These are phyloP conservation scores for Ascochyta koolunga DNA, from an alignment of 2,329 filamentous ascomycete species.

Conservation along the genomic window DNA sequence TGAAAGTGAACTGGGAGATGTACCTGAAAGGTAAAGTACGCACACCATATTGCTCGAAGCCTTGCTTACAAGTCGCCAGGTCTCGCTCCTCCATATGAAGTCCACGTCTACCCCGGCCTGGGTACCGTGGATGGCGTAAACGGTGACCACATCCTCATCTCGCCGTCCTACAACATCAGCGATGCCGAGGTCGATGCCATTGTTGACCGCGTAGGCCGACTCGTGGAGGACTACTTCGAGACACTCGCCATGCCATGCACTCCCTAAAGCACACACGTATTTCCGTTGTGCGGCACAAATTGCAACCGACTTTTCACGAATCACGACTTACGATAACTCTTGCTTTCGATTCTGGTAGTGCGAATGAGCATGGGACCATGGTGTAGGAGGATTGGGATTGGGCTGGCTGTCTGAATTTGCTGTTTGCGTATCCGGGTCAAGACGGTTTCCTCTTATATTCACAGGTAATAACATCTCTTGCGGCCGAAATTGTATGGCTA, in stretches of 20 bases:
- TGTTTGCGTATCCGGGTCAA: background rate
- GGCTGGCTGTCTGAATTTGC: constrained; percentile 14
- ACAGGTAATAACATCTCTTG: too few relatives aligned
- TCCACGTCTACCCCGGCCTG: constrained; percentile 68
- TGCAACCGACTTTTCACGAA: background rate
- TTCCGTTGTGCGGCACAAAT: background rate
- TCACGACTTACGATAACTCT: background rate
- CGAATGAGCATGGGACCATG: background rate
- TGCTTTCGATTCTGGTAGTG: background rate
- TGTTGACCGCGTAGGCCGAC: constrained; percentile 56
- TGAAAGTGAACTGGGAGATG: constrained; percentile 56
- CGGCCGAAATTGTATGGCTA: too few relatives aligned
- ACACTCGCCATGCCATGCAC: constrained; percentile 3
- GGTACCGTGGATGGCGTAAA: constrained; percentile 64
- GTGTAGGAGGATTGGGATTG: background rate
- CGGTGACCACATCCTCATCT: constrained; percentile 73
- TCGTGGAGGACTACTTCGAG: constrained; percentile 59
- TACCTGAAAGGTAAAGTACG: constrained; percentile 55
- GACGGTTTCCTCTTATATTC: too few relatives aligned
- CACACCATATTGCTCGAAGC: too few relatives aligned
- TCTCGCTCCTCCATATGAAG: constrained; percentile 53
- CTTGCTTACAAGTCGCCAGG: constrained; percentile 36
- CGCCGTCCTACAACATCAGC: constrained; percentile 71
- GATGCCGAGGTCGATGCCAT: constrained; percentile 62
- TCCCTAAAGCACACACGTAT: background rate